Conservation (phyloP, 2,329 filamentous ascomycete genomes). For the Daldinia sp. region DNA sequence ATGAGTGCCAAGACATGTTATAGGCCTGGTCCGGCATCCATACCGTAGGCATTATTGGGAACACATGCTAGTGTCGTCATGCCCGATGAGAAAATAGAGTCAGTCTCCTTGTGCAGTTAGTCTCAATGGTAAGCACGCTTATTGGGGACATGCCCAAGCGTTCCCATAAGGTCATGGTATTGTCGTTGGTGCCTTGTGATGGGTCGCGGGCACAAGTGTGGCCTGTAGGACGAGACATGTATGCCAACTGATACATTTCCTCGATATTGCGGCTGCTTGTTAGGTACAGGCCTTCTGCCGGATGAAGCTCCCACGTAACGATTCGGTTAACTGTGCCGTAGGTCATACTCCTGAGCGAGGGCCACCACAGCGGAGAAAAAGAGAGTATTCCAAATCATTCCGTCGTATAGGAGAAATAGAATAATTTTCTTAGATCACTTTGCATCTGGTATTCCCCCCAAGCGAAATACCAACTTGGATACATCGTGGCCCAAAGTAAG, state of each 20-base stretch:
- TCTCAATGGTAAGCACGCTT: slow-evolving; percentile 13
- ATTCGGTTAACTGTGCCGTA: slow-evolving; percentile 34
- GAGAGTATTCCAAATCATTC: slow-evolving; percentile 40
- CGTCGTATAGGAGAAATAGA: slow-evolving; percentile 12
- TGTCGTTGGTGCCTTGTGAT: slow-evolving; percentile 18
- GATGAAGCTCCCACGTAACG: slow-evolving; percentile 10
- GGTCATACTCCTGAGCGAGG: slow-evolving; percentile 12
- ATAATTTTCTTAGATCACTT: slow-evolving; percentile 24
- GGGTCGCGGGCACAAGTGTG: slow-evolving; percentile 14
- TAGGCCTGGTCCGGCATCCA: slow-evolving; percentile 37
- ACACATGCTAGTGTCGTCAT: slow-evolving; percentile 39
- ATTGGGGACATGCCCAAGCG: slow-evolving; percentile 22
- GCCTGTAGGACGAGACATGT: slow-evolving; percentile 22
- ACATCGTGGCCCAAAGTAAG: slow-evolving; percentile 21
- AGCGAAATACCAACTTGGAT: slow-evolving; percentile 21
- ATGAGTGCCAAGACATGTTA: slow-evolving; percentile 35
- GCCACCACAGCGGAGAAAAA: slow-evolving; percentile 26
- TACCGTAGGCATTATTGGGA: slow-evolving; percentile 20
- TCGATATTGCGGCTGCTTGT: slow-evolving; percentile 28
- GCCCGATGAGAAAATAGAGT: slow-evolving; percentile 23
- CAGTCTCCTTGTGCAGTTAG: slow-evolving; percentile 26
- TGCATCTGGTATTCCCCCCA: slow-evolving; percentile 21
- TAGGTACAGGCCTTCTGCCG: slow-evolving; percentile 4
- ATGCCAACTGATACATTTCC: slow-evolving; percentile 24
- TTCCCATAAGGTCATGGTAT: slow-evolving; percentile 19